Base-by-base conservation (phyloP, 2,329 filamentous ascomycete species). In the Lecanicillium sp. region DNA sequence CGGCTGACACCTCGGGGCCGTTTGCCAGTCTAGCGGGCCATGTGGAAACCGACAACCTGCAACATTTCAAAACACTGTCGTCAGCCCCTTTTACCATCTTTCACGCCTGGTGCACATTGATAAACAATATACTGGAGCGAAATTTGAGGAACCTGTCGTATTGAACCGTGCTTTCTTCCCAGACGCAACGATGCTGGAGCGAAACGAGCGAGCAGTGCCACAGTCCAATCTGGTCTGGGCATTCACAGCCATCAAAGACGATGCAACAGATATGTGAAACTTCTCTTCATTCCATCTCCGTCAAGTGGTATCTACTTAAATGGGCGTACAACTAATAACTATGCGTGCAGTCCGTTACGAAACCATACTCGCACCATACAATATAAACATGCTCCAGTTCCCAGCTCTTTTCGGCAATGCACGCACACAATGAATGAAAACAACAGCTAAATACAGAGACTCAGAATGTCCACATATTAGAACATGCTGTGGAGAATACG, bases 401-500 rank as follows among this genome's bases (percentile, higher is more conserved):
- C n/a, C n/a, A n/a, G n/a, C 8, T 45, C 44, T 38, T 23, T 27
- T 14, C n/a, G 26, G 35, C 35, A 15, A 11, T 14, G 39, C 44
- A 39, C 35, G 19, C 14, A 26, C 26, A 24, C 27, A 19, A 38
- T 33, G 17, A 44, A 39, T 24, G 33, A 35, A 33, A 35, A n/a
- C 37, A 17, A 33, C 36, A 35, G 35, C 29, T 19, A 24, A 20
- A 48, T n/a, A 7, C 24, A 30, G 15, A 37, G 20, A 12, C 36
- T 5, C 19, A 10, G 20, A n/a, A 26, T 11, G 7, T 14, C 21
- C 32, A 35, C n/a, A 6, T 23, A 17, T 50, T 63, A 66, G 32
- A 70, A 66, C 27, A 69, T 23, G 27, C 56, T 61, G 56, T 66
- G 45, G 4, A 63, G 24, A 2, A 51, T 10, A 3, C 64, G 59